phyloP scores from a whole-genome alignment of 2,329 filamentous ascomycete species.

The Truncatella angustata region DNA sequence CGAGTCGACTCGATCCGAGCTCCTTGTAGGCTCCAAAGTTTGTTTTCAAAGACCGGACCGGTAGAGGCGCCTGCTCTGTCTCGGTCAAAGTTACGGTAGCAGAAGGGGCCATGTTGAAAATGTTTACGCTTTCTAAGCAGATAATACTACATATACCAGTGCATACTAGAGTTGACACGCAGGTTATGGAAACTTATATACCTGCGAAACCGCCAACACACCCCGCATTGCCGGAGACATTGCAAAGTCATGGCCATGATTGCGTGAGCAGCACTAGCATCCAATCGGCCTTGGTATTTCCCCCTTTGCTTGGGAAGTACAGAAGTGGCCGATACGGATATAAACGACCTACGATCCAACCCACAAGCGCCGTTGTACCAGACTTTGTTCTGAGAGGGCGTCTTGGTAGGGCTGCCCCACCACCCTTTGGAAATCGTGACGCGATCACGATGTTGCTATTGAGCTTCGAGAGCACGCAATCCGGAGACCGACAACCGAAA shows the following conservation, averaged over 20 bases:
- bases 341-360: neutral
- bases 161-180: neutral
- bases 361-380: neutral
- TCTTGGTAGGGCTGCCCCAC: conserved; percentile 1
- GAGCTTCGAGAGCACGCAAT: conserved; percentile 1
- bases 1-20: conserved; percentile 19
- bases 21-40: conserved; percentile 27
- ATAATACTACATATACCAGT: neutral
- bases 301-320: neutral
- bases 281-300: neutral
- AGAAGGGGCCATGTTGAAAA: conserved; percentile 26
- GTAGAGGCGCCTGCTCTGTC: conserved; percentile 13
- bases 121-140: neutral
- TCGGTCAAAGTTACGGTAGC: conserved; percentile 26
- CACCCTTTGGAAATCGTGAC: neutral
- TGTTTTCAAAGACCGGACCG: conserved; percentile 17
- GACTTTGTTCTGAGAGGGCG: neutral
- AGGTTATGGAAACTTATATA: neutral
- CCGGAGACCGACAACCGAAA: conserved; percentile 3
- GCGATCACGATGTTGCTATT: conserved; percentile 6
- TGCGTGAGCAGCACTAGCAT: conserved; percentile 9
- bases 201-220: neutral
- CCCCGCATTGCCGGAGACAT: conserved; percentile 4
- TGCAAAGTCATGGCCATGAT: conserved; percentile 6
- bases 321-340: neutral